Evolutionary conservation across 2,329 filamentous ascomycete genomes (phyloP).

Genomic region (Chrysosporium keratinophilum): DNA sequence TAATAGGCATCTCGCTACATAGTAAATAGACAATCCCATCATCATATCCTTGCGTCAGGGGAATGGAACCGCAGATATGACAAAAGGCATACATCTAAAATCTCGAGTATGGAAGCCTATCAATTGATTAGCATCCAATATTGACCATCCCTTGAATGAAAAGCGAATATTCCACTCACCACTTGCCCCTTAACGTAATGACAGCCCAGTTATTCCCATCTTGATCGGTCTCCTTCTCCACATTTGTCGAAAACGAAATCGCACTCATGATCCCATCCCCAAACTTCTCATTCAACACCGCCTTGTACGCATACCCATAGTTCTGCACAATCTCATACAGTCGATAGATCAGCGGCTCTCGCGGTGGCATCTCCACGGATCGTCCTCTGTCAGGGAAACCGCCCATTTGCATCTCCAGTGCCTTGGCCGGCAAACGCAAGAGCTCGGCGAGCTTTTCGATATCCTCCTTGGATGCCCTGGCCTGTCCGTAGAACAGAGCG

Average conservation of each 20-base stretch:
- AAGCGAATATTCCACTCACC: conserved; percentile 44
- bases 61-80: neutral
- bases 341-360: conserved; percentile 78
- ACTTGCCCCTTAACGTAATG: conserved; percentile 74
- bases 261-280: conserved; percentile 95
- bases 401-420: conserved; percentile 52
- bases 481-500: conserved; percentile 84
- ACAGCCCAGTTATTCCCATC: conserved; percentile 72
- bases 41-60: too few species aligned
- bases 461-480: conserved; percentile 61
- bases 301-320: conserved; percentile 94
- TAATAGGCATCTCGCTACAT: too few species aligned
- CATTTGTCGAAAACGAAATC: conserved; percentile 78
- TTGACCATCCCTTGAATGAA: neutral
- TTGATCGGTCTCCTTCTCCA: conserved; percentile 86
- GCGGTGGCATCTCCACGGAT: conserved; percentile 70
- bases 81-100: conserved; percentile 20
- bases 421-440: conserved; percentile 49
- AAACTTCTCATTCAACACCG: conserved; percentile 89
- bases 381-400: conserved; percentile 73
- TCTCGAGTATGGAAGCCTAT: conserved; percentile 39
- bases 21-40: too few species aligned
- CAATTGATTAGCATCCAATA: conserved; percentile 13
- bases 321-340: conserved; percentile 94
- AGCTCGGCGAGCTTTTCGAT: conserved; percentile 55